phyloP scores from a whole-genome alignment of 1,284 basidiomycete genomes.

The Schizophyllum amplum region DNA sequence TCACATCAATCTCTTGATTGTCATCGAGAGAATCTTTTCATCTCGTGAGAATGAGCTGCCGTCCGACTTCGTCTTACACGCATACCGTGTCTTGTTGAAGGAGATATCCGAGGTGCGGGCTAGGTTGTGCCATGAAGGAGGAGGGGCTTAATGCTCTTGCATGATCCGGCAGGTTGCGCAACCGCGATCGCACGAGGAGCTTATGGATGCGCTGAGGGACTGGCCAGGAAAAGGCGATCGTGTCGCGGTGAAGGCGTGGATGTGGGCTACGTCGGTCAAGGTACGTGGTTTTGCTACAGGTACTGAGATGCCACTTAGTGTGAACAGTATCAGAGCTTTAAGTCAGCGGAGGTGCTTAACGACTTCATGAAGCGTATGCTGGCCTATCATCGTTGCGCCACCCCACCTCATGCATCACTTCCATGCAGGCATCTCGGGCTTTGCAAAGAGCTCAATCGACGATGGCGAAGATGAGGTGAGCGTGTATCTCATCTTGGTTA shows the following conservation, averaged over 20 bases:
- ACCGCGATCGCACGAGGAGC: constrained; percentile 11
- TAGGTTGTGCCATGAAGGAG: not conserved
- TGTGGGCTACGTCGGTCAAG: constrained; percentile 17
- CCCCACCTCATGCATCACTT: not conserved
- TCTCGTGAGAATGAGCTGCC: constrained; percentile 46
- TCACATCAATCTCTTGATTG: constrained; percentile 56
- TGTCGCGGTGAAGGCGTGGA: constrained; percentile 12
- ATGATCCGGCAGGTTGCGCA: constrained; percentile 9
- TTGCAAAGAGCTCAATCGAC: constrained; percentile 38
- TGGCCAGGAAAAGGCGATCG: constrained; percentile 10
- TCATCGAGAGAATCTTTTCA: constrained; percentile 53
- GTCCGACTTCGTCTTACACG: constrained; percentile 48
- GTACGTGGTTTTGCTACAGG: not conserved
- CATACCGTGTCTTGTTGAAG: constrained; percentile 53
- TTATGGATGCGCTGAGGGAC: constrained; percentile 10
- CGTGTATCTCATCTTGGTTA: constrained; percentile 9
- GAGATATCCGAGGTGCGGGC: constrained; percentile 45
- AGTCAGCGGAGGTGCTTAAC: not conserved
- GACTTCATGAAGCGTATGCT: not conserved
- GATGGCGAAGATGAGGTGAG: constrained; percentile 39
- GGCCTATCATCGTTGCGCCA: constrained; percentile 2
- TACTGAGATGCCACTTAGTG: not conserved
- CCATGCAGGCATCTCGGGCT: constrained; percentile 22
- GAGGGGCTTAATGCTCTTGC: constrained; percentile 1
- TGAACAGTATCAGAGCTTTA: not conserved